Evolutionary conservation across 306 rosid genomes (phyloP), one percentile per base, ranked within the genome.

Genomic region (Cicer yamashitae): DNA sequence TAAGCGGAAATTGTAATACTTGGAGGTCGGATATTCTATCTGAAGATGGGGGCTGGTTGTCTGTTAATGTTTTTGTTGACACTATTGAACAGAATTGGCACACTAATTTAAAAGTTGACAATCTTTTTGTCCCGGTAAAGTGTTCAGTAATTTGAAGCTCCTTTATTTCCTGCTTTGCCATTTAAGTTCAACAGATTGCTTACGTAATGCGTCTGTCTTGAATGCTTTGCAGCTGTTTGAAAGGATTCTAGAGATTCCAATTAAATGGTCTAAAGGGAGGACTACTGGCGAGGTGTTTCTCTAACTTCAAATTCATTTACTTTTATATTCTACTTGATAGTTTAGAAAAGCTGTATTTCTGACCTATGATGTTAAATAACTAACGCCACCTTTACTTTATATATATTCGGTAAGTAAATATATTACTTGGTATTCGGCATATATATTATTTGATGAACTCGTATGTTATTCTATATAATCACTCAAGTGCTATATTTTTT

Each of bases 41-140:
- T 34, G 93, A 85, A 86, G 96, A 94, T 85, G 98, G 97, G 71
- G 98, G 98, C 80, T 88, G 97, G 94, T 81, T 94, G 89, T 90
- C 97, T 73, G 87, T 90, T 17, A 86, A 90, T 91, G 91, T 94
- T 79, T 94, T 90, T 86, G 93, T 90, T 75, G 98, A 94, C 79
- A 87, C 30, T 77, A 60, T 88, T 73, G 97, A 94, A 82, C 98
- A 89, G 82, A 89, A 87, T 83, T 94, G 98, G 97, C 98, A 94
- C 68, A 88, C 91, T 60, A 91, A 94, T 82, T 71, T 94, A 22
- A 94, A 94, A 87, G 47, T 88, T 77, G 92, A 77, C 43, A 88
- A 90, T 88, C 80, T 94, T 60, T 94, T 83, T 85, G 96, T 86
- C 73, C 93, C 96, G 96, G 98, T 94, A 86, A 89, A 83, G 71